Evolutionary conservation across 1,139 yeast species (phyloP).

Genomic region (Saccharomycopsis phalli): DNA sequence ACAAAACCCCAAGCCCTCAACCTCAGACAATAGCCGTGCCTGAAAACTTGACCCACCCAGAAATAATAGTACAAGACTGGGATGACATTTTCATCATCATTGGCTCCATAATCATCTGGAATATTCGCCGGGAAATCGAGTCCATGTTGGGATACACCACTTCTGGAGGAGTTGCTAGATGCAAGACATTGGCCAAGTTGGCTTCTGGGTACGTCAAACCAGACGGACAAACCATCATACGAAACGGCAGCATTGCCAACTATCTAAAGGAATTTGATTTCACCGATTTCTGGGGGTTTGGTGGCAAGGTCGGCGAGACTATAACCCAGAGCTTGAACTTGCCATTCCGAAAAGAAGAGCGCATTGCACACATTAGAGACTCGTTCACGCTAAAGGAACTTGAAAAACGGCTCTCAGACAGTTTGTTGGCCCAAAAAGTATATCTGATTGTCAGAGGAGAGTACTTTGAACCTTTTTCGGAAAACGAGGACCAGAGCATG

Average conservation of each 20-base stretch:
- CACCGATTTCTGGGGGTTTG: slow-evolving; percentile 79
- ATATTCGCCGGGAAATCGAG: slow-evolving; percentile 46
- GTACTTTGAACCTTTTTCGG: slow-evolving; percentile 41
- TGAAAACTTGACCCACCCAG: slow-evolving; percentile 15
- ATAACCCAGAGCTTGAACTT: slow-evolving; percentile 29
- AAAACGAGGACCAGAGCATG: slow-evolving; percentile 73
- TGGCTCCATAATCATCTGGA: slow-evolving; percentile 51
- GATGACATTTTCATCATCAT: slow-evolving; percentile 66
- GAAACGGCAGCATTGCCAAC: slow-evolving; percentile 36
- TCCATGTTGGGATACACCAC: slow-evolving; percentile 68
- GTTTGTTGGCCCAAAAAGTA: slow-evolving; percentile 38
- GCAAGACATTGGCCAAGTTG: slow-evolving; percentile 74
- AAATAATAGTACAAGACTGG: slow-evolving; percentile 51
- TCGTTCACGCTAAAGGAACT: slow-evolving; percentile 34
- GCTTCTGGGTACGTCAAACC: slow-evolving; percentile 86
- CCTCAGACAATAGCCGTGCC: too few species aligned
- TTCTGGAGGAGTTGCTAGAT: slow-evolving; percentile 78
- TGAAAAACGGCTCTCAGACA: slow-evolving; percentile 37
- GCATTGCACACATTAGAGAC: slow-evolving; percentile 42
- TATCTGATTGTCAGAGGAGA: slow-evolving; percentile 61
- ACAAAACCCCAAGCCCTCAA: too few species aligned
- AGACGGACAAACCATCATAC: slow-evolving; percentile 69
- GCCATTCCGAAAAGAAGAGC: slow-evolving; percentile 23
- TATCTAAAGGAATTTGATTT: slow-evolving; percentile 59
- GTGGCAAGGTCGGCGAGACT: slow-evolving; percentile 75